phyloP scores from a whole-genome alignment of 164 flowering plant species.

The Tinospora cordifolia region DNA sequence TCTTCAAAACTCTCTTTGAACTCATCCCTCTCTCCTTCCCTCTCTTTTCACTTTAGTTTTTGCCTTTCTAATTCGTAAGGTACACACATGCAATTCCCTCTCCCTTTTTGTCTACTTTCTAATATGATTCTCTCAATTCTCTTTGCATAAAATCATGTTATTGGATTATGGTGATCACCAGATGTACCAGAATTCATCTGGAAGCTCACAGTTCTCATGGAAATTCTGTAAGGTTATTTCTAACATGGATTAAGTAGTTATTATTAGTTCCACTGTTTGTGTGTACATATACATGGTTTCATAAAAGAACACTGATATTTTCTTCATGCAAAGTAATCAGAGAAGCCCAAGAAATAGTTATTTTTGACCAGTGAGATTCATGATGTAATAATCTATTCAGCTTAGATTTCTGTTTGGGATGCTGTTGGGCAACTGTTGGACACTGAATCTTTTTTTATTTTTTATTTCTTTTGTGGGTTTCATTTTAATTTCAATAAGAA shows the following conservation, averaged over 20 bases:
- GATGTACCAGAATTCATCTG: background rate
- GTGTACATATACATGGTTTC: background rate
- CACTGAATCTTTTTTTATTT: too few relatives aligned
- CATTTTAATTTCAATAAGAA: too few relatives aligned
- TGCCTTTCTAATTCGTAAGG: conserved; percentile 8
- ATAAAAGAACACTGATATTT: background rate
- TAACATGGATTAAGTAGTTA: background rate
- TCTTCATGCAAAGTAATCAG: background rate
- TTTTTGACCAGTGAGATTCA: background rate
- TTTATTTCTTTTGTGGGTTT: too few relatives aligned
- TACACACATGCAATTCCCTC: background rate
- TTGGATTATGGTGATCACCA: too few relatives aligned
- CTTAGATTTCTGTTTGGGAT: background rate
- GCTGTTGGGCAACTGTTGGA: too few relatives aligned
- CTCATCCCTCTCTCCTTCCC: background rate
- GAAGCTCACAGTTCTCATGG: background rate
- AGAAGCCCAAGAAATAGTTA: background rate
- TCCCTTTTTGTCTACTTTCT: background rate
- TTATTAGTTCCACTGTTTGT: background rate
- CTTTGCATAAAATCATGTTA: too few relatives aligned
- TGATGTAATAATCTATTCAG: background rate
- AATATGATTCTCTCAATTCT: background rate
- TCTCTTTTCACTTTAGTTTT: background rate
- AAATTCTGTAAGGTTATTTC: background rate
- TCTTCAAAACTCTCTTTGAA: background rate